Evolutionary conservation across 805 yeast species (phyloP).

Genomic region (Tetrapisispora namnaoensis): DNA sequence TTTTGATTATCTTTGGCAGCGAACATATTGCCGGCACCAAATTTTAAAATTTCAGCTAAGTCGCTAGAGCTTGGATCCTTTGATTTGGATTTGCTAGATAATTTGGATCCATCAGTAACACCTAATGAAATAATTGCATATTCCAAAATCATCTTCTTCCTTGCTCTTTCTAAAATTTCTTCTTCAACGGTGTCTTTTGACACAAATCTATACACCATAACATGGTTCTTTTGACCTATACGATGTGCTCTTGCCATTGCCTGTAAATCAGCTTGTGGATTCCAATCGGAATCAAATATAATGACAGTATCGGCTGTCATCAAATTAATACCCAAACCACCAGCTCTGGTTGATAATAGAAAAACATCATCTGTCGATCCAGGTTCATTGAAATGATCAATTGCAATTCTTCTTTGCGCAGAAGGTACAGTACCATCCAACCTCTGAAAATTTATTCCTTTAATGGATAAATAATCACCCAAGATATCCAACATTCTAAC

Average conservation of each 20-base stretch:
- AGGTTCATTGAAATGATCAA: conserved; percentile 93
- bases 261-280: conserved; percentile 97
- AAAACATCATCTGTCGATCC: conserved; percentile 89
- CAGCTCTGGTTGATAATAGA: conserved; percentile 89
- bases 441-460: conserved; percentile 83
- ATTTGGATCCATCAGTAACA: conserved; percentile 60
- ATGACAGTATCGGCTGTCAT: conserved; percentile 99
- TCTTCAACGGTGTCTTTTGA: conserved; percentile 97
- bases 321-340: conserved; percentile 95
- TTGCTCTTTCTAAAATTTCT: conserved; percentile 90
- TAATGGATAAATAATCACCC: conserved; percentile 83
- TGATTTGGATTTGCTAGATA: conserved; percentile 34
- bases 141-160: conserved; percentile 96
- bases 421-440: conserved; percentile 96
- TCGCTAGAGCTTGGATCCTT: conserved; percentile 77
- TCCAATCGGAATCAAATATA: conserved; percentile 98
- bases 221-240: conserved; percentile 98
- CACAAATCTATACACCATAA: conserved; percentile 94
- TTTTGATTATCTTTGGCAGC: conserved; percentile 90
- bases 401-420: conserved; percentile 83
- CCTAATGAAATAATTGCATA: conserved; percentile 96
- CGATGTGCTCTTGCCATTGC: conserved; percentile 99
- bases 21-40: conserved; percentile 98
- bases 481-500: conserved; percentile 90
- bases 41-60: conserved; percentile 84